Conservation (phyloP, 192 early-diverging fungal species). For the Coemansia sp. region DNA sequence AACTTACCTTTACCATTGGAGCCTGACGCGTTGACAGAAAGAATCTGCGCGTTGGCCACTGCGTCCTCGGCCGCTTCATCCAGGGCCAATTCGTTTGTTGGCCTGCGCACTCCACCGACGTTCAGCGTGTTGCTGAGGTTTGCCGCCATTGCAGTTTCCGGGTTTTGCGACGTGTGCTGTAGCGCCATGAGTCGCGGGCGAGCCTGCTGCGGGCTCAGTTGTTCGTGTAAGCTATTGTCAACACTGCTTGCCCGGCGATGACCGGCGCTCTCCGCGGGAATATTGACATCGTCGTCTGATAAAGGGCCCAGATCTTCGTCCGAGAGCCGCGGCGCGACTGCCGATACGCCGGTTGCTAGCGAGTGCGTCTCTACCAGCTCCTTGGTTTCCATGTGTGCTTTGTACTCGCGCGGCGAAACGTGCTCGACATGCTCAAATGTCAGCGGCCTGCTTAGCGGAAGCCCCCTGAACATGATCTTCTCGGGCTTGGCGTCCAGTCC, state of each 20-base stretch:
- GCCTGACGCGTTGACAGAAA: not conserved
- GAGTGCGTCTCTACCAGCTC: slow-evolving; percentile 6
- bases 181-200: slow-evolving; percentile 25
- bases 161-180: slow-evolving; percentile 36
- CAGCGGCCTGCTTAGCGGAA: slow-evolving; percentile 48
- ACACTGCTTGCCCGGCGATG: slow-evolving; percentile 1
- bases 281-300: not conserved
- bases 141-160: slow-evolving; percentile 2
- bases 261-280: not conserved
- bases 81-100: not conserved
- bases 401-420: slow-evolving; percentile 48
- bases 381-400: slow-evolving; percentile 23
- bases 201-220: not conserved
- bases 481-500: slow-evolving; percentile 7
- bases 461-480: slow-evolving; percentile 42
- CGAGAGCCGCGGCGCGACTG: not conserved
- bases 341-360: slow-evolving; percentile 1
- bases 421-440: slow-evolving; percentile 53
- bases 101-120: not conserved
- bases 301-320: not conserved
- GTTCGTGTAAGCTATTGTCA: not conserved
- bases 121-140: slow-evolving; percentile 10
- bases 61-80: not conserved
- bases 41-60: not conserved
- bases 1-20: slow-evolving; percentile 1